These are phyloP conservation scores for Monilinia fructicola DNA, from an alignment of 2,329 filamentous ascomycete genomes.

Conservation along the genomic window DNA sequence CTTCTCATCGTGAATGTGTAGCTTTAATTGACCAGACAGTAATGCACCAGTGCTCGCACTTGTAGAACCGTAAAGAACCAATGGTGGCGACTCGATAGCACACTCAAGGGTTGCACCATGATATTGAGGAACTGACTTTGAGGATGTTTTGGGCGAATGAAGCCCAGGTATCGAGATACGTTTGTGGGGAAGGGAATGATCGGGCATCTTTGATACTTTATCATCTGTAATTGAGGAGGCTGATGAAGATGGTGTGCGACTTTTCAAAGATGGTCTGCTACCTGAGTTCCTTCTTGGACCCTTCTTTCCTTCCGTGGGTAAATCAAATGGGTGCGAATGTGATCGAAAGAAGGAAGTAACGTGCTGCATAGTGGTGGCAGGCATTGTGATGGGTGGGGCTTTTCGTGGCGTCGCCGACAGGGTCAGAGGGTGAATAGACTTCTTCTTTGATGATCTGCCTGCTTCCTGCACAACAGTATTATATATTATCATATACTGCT, in stretches of 20 bases:
- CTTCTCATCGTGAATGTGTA: constrained; percentile 66
- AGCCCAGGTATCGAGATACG: constrained; percentile 34
- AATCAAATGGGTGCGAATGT: constrained; percentile 14
- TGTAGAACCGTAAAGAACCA: constrained; percentile 77
- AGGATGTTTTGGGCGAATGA: constrained; percentile 33
- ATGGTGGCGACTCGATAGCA: constrained; percentile 52
- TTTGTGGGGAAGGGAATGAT: constrained; percentile 31
- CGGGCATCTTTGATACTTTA: constrained; percentile 31
- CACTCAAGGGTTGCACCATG: constrained; percentile 40
- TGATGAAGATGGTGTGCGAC: constrained; percentile 26
- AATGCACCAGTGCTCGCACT: constrained; percentile 78
- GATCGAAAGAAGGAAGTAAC: constrained; percentile 23
- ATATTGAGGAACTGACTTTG: constrained; percentile 33
- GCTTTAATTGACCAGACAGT: constrained; percentile 76
- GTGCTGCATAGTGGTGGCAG: constrained; percentile 22
- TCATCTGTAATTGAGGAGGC: constrained; percentile 22
- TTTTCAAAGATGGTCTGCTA: constrained; percentile 1
- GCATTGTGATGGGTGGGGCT: constrained; percentile 15
- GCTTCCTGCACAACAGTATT: constrained; percentile 1
- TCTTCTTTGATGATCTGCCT: not conserved
- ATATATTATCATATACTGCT: not conserved
- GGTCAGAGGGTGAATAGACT: constrained; percentile 13
- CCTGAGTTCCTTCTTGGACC: constrained; percentile 10
- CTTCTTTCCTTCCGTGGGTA: constrained; percentile 19
- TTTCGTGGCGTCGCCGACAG: constrained; percentile 2